Evolutionary conservation across 2,329 filamentous ascomycete genomes (phyloP), one percentile per base, ranked within the genome.

Genomic region (Colletotrichum sp.): DNA sequence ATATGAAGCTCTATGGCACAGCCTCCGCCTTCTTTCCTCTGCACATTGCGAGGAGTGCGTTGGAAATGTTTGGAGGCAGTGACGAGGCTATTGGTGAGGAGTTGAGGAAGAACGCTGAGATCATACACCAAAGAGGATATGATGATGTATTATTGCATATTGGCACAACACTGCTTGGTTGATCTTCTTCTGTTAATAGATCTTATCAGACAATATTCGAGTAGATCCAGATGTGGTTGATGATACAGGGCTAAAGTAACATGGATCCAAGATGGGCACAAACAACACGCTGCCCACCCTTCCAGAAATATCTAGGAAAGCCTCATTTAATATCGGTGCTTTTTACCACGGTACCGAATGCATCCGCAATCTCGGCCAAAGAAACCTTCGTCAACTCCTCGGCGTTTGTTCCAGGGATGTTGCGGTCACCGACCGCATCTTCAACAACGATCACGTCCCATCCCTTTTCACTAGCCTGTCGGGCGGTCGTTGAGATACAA

Each of bases 361-460:
- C 89, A 87, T 94, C 93, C 0, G 80, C 90, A 80, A 94, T 83
- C 82, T 94, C 92, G 7, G 86, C 85, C 77, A 94, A 82, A 4
- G 86, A 86, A 77, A 89, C 87, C 81, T 83, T 81, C 0, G 84
- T 83, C 28, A 93, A 79, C 68, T 92, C 87, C 14, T 88, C 86
- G 0, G 90, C 92, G 9, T 85, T 84, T 0, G 88, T 89, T 1
- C 92, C 92, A 1, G 93, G 92, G 55, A 94, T 93, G 80, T 94
- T 88, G 9, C 93, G 83, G 81, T 94, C 92, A 0, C 93, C 93
- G 52, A 94, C 89, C 0, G 87, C 92, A 80, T 93, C 93, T 78
- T 89, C 86, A 0, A 87, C 90, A 24, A 94, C 80, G 1, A 93
- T 71, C 32, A 94, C 89, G 80, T 94, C 92, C 80, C 92, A 94